These are phyloP conservation scores for Candida buenavistaensis DNA, from an alignment of 1,139 yeast genomes.

Conservation along the genomic window DNA sequence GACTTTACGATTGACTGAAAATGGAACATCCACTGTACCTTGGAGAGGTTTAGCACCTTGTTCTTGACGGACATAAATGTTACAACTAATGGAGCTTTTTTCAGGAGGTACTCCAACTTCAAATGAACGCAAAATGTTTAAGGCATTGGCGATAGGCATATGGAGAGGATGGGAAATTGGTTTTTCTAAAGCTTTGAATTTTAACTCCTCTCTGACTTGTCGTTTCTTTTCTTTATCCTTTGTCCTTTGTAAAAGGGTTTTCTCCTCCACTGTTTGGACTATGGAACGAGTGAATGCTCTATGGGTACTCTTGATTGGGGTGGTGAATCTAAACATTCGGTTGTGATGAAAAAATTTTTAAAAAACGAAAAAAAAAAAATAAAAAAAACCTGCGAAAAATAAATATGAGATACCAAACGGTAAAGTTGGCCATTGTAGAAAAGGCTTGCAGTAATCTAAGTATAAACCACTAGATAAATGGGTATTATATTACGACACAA, in stretches of 20 bases:
- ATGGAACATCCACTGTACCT: slow-evolving; percentile 79
- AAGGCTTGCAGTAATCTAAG: too few species aligned
- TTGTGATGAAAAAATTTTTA: too few species aligned
- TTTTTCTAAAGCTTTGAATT: slow-evolving; percentile 38
- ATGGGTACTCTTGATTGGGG: too few species aligned
- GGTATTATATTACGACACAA: too few species aligned
- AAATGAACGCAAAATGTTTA: slow-evolving; percentile 79
- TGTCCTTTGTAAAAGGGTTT: slow-evolving; percentile 13
- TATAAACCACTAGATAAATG: too few species aligned
- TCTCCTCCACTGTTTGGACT: neutral
- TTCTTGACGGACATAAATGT: slow-evolving; percentile 70
- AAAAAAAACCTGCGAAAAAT: too few species aligned
- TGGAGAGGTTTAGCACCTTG: slow-evolving; percentile 74
- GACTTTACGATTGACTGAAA: slow-evolving; percentile 59
- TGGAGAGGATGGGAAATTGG: slow-evolving; percentile 59
- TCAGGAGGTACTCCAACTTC: slow-evolving; percentile 95
- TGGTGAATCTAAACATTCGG: neutral
- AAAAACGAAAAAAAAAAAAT: too few species aligned
- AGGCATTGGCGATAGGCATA: slow-evolving; percentile 71
- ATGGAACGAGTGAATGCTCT: neutral
- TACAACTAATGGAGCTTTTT: slow-evolving; percentile 65
- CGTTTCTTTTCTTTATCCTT: slow-evolving; percentile 17
- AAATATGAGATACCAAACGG: too few species aligned
- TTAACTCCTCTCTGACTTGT: slow-evolving; percentile 28
- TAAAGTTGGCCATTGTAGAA: too few species aligned